These are phyloP conservation scores for Penicillium nucicola DNA, from an alignment of 495 filamentous ascomycete genomes.

Conservation along the genomic window DNA sequence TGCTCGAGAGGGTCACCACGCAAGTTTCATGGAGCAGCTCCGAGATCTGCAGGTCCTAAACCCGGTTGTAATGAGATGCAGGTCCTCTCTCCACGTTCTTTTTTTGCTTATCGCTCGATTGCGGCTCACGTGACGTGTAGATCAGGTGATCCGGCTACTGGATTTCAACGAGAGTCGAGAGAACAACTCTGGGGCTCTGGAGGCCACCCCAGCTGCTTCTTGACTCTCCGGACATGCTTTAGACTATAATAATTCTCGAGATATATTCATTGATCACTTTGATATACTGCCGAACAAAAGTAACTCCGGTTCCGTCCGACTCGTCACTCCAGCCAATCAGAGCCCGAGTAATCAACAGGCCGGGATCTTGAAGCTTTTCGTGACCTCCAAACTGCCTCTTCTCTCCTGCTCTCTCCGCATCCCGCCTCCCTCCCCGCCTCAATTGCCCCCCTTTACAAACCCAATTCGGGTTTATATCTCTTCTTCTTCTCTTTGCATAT, in stretches of 20 bases:
- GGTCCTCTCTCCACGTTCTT: constrained; percentile 2
- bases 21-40: constrained; percentile 33
- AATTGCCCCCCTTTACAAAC: constrained; percentile 40
- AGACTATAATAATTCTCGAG: not conserved
- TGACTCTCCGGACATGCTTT: no score
- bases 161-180: not conserved
- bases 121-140: constrained; percentile 25
- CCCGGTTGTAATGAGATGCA: not conserved
- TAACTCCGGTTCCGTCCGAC: constrained; percentile 46
- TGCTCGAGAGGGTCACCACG: constrained; percentile 73
- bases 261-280: not conserved
- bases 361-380: constrained; percentile 52
- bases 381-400: constrained; percentile 36
- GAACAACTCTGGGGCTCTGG: not conserved
- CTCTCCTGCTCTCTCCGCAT: constrained; percentile 23
- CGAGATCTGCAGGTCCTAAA: constrained; percentile 2
- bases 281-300: constrained; percentile 23
- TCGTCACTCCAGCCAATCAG: constrained; percentile 42
- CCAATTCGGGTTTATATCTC: constrained; percentile 31
- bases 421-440: constrained; percentile 27
- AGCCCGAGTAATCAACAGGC: constrained; percentile 37
- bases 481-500: constrained; percentile 27
- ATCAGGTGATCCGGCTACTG: constrained; percentile 28
- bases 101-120: constrained; percentile 34
- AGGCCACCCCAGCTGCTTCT: not conserved